Evolutionary conservation across 2,329 filamentous ascomycete genomes (phyloP), one percentile per base, ranked within the genome.

Genomic region (Berkeleyomyces rouxiae): DNA sequence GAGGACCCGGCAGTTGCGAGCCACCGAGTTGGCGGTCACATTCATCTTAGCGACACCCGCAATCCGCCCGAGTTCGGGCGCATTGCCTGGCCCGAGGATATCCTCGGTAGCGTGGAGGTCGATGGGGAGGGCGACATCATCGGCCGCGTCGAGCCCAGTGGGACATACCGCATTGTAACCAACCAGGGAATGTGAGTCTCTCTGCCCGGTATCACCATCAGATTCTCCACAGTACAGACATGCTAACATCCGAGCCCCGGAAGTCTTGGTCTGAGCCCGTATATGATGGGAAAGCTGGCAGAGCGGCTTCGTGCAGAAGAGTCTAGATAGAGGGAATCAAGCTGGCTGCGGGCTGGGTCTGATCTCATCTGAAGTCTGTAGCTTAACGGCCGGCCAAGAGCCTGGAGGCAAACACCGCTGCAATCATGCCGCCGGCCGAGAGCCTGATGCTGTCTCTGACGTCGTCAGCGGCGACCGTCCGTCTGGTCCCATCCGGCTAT

Each of bases 21-120:
- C n/a, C 82, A 81, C 82, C 1, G 73, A 78, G 57, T 61, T 31
- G 82, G 83, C 31, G 83, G 84, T 1, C 81, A 81, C 72, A 77
- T 87, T 16, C 84, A 87, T 71, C 74, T 87, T 4, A 84, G 82
- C 62, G 84, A 87, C 69, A 68, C 74, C 61, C 74, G 84, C 61
- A 85, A 84, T 60, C 82, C 83, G 1, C 83, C 82, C 0, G 83
- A 85, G 67, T 87, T 78, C 75, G 84, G 84, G 13, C 73, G 84
- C 61, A 86, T 87, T 69, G 82, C 84, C 1, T 86, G 81, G 76
- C 83, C 84, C 1, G 84, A 87, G 68, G 84, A 87, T 68, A 87
- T 87, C 44, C 74, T 87, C 61, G 84, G 84, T 44, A 86, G 83
- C 66, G 76, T 87, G 47, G 80, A 86, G 69, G 84, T 87, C 4